Evolutionary conservation across 225 moss, liverwort and hornwort species (phyloP), one percentile per base, ranked within the genome.

Genomic region (Lunularia cruciata): DNA sequence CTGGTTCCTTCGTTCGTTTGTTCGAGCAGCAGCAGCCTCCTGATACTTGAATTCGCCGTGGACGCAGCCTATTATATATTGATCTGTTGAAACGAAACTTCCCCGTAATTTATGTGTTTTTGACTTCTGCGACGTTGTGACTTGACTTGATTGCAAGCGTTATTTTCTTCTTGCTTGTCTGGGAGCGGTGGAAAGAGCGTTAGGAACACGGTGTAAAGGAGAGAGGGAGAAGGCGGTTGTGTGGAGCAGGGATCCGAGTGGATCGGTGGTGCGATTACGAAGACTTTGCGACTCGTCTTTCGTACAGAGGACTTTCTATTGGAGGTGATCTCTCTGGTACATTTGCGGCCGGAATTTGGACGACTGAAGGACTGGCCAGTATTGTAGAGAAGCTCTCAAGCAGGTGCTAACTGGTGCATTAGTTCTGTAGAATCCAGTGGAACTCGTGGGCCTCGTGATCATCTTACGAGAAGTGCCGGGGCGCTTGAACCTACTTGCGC

Each of bases 261-360:
- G 47, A 61, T 61, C 55, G 62, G 71, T 64, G n/a, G n/a, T 26
- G 60, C 14, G 72, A 56, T 62, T 63, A 37, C 25, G 64, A 32
- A 27, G 22, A 28, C 60, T 23, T n/a, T 36, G 51, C 49, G 51
- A 60, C 43, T 57, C 40, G 65, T 26, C 51, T 32, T 25, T 34
- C 42, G 35, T 16, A 23, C 33, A 65, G 37, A 1, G 20, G 39
- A 43, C 58, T 22, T 11, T 8, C 8, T 32, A 35, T 51, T 46
- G 54, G 42, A 38, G 23, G 27, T 28, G 31, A 45, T 52, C 26
- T 8, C 58, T 30, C 56, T 48, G n/a, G 72, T 52, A 1, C 27
- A 56, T 36, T 57, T 39, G 63, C 32, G 31, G 40, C 37, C 57
- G 43, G 63, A 77, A 67, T 52, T 72, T 46, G 20, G 12, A 28